Conservation (phyloP, 768 basidiomycete genomes). For the Kwoniella europaea region DNA sequence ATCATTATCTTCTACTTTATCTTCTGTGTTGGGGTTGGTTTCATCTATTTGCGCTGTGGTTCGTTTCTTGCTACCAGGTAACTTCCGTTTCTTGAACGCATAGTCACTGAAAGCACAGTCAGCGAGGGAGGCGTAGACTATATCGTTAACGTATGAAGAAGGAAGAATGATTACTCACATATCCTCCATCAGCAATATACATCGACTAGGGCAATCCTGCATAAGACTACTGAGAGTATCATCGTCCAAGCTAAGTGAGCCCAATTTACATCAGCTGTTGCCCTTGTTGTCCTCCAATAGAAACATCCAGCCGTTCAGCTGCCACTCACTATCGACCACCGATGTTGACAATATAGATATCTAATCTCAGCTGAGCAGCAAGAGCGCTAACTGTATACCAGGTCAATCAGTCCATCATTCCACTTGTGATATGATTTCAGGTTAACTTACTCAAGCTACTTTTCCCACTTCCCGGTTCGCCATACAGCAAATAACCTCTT, state of each 20-base stretch:
- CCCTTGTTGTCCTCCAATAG: too few relatives aligned
- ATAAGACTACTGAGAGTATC: slow-evolving; percentile 1
- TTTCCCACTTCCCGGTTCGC: slow-evolving; percentile 24
- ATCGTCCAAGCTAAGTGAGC: neutral
- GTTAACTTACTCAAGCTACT: slow-evolving; percentile 18
- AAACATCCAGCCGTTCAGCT: neutral
- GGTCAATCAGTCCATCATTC: neutral
- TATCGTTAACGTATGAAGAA: neutral
- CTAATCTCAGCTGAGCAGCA: slow-evolving; percentile 83
- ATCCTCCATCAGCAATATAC: slow-evolving; percentile 24
- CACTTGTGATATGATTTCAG: neutral
- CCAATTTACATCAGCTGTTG: too few relatives aligned
- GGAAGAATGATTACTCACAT: slow-evolving; percentile 8
- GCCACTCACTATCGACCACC: slow-evolving; percentile 26
- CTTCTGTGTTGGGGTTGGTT: neutral
- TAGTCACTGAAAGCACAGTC: slow-evolving; percentile 7
- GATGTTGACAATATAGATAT: slow-evolving; percentile 76
- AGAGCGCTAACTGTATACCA: slow-evolving; percentile 65
- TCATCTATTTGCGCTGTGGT: neutral
- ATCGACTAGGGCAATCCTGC: slow-evolving; percentile 8
- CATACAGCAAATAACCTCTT: slow-evolving; percentile 31
- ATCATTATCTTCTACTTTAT: neutral
- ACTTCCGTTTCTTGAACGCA: slow-evolving; percentile 5
- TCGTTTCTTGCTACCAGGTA: neutral
- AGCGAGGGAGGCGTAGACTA: too few relatives aligned